These are phyloP conservation scores for Rhodotorula sp. DNA, from an alignment of 1,284 basidiomycete genomes.

Conservation along the genomic window DNA sequence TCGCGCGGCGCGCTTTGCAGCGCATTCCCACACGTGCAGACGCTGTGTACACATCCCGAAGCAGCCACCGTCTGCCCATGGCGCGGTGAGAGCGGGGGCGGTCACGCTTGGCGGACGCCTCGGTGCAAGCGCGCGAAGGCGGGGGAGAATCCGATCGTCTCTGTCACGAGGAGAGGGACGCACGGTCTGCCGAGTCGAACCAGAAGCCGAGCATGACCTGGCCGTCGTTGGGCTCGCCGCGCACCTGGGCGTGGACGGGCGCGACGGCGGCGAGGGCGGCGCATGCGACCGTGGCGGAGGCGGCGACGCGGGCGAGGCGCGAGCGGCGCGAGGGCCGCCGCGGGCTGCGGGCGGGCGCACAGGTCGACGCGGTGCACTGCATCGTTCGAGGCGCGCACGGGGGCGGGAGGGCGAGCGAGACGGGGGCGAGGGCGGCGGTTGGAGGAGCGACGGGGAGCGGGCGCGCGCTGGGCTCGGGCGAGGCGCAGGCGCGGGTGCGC, in stretches of 20 bases:
- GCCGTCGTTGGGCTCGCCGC: slow-evolving; percentile 35
- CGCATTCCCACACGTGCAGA: too few species aligned
- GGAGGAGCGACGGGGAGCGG: background rate
- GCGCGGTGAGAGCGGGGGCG: too few species aligned
- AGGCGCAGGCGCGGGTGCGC: background rate
- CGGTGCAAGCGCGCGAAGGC: background rate
- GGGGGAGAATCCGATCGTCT: background rate
- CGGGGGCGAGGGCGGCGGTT: background rate
- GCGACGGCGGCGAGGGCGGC: slow-evolving; percentile 7
- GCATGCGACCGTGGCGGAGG: background rate
- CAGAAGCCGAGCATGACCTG: slow-evolving; percentile 44
- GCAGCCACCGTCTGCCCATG: too few species aligned
- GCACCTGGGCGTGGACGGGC: background rate
- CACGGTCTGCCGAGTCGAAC: slow-evolving; percentile 39
- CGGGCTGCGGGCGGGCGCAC: too few species aligned
- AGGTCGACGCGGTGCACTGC: background rate
- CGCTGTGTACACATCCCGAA: too few species aligned
- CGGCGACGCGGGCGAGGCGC: slow-evolving; percentile 10
- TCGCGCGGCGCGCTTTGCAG: too few species aligned
- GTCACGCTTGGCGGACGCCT: too few species aligned
- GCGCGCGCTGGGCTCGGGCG: background rate
- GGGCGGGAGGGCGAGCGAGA: background rate
- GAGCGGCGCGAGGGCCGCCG: background rate
- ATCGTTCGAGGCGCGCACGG: background rate
- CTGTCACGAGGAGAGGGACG: background rate